phyloP scores from a whole-genome alignment of 1,284 basidiomycete species.

The Malassezia globosa region DNA sequence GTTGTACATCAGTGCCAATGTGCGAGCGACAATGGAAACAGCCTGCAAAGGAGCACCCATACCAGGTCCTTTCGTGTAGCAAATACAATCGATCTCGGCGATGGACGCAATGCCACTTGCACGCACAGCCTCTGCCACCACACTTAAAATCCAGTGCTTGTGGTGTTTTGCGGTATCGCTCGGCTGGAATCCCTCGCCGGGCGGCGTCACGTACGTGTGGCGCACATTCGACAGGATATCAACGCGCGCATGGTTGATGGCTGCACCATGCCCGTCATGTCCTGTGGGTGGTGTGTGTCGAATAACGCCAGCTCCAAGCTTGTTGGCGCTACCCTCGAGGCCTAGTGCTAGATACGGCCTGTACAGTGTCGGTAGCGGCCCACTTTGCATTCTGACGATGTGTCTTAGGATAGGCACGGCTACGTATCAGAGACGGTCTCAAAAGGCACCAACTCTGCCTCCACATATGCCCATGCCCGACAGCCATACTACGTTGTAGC shows the following conservation, averaged over 20 bases:
- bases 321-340: conserved; percentile 61
- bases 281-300: conserved; percentile 55
- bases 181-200: conserved; percentile 92
- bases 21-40: conserved; percentile 87
- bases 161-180: conserved; percentile 91
- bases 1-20: conserved; percentile 70
- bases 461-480: too few relatives aligned
- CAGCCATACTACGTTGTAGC: too few relatives aligned
- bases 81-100: conserved; percentile 79
- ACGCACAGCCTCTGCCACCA: conserved; percentile 69
- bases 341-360: conserved; percentile 39
- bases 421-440: too few relatives aligned
- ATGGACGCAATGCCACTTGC: conserved; percentile 60
- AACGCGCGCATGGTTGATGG: conserved; percentile 43
- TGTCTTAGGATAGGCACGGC: not conserved
- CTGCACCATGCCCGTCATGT: conserved; percentile 57
- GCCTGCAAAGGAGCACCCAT: conserved; percentile 97
- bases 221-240: conserved; percentile 56
- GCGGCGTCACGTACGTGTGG: conserved; percentile 95
- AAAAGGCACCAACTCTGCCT: too few relatives aligned
- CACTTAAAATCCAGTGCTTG: conserved; percentile 74
- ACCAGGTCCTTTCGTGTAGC: conserved; percentile 96
- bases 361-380: conserved; percentile 26
- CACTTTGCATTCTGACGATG: conserved; percentile 1
- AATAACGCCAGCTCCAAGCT: conserved; percentile 90